Percentiles rank a stretch among this genome's conserved stretches.
phyloP scores from a whole-genome alignment of 2,329 filamentous ascomycete genomes.

The Alternaria arborescens region DNA sequence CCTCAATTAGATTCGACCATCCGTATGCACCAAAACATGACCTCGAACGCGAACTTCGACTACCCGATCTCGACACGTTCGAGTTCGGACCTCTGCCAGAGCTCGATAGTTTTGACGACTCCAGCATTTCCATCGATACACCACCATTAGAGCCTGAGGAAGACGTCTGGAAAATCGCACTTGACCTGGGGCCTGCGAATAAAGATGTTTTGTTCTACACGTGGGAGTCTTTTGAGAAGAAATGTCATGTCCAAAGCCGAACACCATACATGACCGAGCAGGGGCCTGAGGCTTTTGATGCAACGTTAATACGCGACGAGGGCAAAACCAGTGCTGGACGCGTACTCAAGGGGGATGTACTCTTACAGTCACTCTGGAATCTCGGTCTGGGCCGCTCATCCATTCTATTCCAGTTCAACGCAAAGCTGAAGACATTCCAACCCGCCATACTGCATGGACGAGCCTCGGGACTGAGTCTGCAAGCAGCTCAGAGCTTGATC shows the following conservation, averaged over 20 bases:
- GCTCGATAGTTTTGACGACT: slow-evolving; percentile 44
- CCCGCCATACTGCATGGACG: slow-evolving; percentile 55
- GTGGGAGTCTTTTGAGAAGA: slow-evolving; percentile 72
- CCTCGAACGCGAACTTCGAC: slow-evolving; percentile 46
- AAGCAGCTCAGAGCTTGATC: slow-evolving; percentile 62
- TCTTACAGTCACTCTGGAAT: slow-evolving; percentile 65
- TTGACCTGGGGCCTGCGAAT: slow-evolving; percentile 42
- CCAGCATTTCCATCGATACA: slow-evolving; percentile 37
- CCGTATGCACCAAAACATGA: slow-evolving; percentile 50
- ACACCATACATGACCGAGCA: slow-evolving; percentile 74
- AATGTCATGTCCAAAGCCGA: slow-evolving; percentile 50
- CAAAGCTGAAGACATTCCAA: slow-evolving; percentile 62
- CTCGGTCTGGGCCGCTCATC: slow-evolving; percentile 76
- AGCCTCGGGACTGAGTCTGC: slow-evolving; percentile 61
- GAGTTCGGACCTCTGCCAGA: slow-evolving; percentile 51
- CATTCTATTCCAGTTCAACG: slow-evolving; percentile 71
- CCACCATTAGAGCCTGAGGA: slow-evolving; percentile 39
- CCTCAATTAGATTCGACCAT: slow-evolving; percentile 49
- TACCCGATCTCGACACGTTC: slow-evolving; percentile 52
- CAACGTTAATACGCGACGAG: slow-evolving; percentile 58
- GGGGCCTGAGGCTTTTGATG: slow-evolving; percentile 71
- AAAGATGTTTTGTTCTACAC: slow-evolving; percentile 61
- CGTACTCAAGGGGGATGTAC: slow-evolving; percentile 49
- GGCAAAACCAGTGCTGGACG: slow-evolving; percentile 50
- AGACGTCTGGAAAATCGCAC: slow-evolving; percentile 53